Percentiles rank a stretch among this genome's conserved stretches.
Conservation (phyloP, 148 eudicot genomes). For the Diospyros lotus region DNA sequence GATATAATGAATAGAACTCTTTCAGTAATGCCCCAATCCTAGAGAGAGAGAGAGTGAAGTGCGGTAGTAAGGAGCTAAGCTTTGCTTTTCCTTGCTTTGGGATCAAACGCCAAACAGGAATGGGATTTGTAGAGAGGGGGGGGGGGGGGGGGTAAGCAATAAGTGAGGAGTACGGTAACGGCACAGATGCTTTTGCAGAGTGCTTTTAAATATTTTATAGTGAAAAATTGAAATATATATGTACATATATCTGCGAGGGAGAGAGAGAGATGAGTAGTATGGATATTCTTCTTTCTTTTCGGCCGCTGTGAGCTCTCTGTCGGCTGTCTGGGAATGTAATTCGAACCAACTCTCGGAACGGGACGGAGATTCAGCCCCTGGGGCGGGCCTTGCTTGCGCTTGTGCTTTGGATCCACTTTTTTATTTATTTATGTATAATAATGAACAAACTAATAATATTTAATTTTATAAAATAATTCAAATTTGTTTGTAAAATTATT, state of each 20-base stretch:
- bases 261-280: too few species aligned
- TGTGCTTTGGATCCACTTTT: too few species aligned
- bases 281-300: background rate
- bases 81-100: background rate
- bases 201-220: conserved; percentile 5
- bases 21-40: conserved; percentile 11
- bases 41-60: conserved; percentile 13
- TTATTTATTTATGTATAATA: too few species aligned
- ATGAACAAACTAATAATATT: too few species aligned
- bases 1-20: background rate
- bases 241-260: background rate
- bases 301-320: background rate
- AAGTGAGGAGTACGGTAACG: conserved; percentile 28
- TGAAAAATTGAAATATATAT: background rate
- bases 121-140: conserved; percentile 2
- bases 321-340: background rate
- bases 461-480: too few species aligned
- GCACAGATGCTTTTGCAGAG: conserved; percentile 17
- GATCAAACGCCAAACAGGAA: background rate
- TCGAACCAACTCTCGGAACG: background rate
- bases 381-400: background rate
- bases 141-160: conserved; percentile 12
- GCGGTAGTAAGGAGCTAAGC: background rate
- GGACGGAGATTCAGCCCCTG: background rate
- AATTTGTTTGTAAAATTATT: too few species aligned